phyloP scores from a whole-genome alignment of 164 flowering plant genomes.

The Houttuynia cordata region DNA sequence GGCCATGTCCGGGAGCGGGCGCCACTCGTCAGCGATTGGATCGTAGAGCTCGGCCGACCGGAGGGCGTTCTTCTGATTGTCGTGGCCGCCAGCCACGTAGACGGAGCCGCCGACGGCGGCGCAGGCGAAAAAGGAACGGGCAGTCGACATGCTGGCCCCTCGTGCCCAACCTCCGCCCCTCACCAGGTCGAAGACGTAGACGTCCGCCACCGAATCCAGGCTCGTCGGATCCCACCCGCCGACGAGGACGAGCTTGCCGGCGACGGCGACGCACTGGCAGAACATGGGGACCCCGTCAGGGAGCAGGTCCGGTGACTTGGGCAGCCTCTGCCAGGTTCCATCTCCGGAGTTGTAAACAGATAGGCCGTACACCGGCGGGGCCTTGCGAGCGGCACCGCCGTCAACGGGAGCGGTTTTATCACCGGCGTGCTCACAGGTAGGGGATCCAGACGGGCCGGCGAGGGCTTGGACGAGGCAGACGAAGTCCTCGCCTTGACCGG shows the following conservation, averaged over 20 bases:
- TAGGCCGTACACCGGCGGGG: conserved; percentile 14
- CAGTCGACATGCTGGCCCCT: conserved; percentile 15
- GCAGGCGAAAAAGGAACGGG: conserved; percentile 23
- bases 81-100: conserved; percentile 24
- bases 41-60: conserved; percentile 17
- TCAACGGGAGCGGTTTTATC: not conserved
- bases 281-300: conserved; percentile 17
- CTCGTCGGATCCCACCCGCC: conserved; percentile 32
- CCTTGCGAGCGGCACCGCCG: not conserved
- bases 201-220: conserved; percentile 17
- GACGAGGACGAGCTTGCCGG: conserved; percentile 16
- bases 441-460: conserved; percentile 3
- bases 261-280: conserved; percentile 22
- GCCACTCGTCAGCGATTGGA: conserved; percentile 12
- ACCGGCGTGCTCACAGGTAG: not conserved
- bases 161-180: conserved; percentile 12
- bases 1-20: conserved; percentile 8
- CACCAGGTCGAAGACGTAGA: conserved; percentile 14
- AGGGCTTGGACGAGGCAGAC: conserved; percentile 33
- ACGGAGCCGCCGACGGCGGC: conserved; percentile 9
- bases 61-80: conserved; percentile 20
- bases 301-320: not conserved
- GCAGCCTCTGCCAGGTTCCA: conserved; percentile 13
- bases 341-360: conserved; percentile 10
- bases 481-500: conserved; percentile 8